Evolutionary conservation across 345 rosid species (phyloP).

Genomic region (Viola odorata): DNA sequence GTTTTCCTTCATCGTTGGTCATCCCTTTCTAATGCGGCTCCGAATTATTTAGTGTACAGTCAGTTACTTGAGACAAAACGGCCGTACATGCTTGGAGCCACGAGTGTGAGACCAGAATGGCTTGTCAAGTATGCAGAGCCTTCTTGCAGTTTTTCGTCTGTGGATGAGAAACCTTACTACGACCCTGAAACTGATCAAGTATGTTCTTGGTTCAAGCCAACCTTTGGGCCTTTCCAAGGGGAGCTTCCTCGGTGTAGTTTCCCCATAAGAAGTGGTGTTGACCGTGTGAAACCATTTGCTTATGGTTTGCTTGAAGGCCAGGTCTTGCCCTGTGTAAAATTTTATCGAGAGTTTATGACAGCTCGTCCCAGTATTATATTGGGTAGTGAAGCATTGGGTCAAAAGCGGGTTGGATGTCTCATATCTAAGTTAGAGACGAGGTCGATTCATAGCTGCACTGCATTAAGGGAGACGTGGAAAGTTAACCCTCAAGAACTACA

Average conservation of each 20-base stretch:
- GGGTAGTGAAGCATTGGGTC: conserved; percentile 51
- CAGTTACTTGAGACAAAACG: conserved; percentile 64
- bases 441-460: conserved; percentile 42
- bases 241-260: conserved; percentile 52
- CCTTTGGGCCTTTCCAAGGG: conserved; percentile 66
- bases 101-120: conserved; percentile 73
- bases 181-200: conserved; percentile 50
- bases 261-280: conserved; percentile 24
- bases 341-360: conserved; percentile 35
- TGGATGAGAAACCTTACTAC: conserved; percentile 57
- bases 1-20: conserved; percentile 81
- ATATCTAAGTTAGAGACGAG: conserved; percentile 37
- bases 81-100: conserved; percentile 85
- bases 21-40: conserved; percentile 56
- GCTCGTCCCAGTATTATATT: conserved; percentile 56
- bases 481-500: conserved; percentile 40
- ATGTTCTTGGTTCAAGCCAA: conserved; percentile 50
- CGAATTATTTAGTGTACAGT: conserved; percentile 76
- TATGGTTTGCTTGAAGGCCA: conserved; percentile 75
- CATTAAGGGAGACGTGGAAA: conserved; percentile 49
- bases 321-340: conserved; percentile 62
- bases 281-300: conserved; percentile 51
- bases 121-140: conserved; percentile 56
- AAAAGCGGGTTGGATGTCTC: conserved; percentile 60
- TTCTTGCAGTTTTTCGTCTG: conserved; percentile 51